These are phyloP conservation scores for Verticillium zaregamsianum DNA, from an alignment of 2,329 filamentous ascomycete genomes.

Conservation along the genomic window DNA sequence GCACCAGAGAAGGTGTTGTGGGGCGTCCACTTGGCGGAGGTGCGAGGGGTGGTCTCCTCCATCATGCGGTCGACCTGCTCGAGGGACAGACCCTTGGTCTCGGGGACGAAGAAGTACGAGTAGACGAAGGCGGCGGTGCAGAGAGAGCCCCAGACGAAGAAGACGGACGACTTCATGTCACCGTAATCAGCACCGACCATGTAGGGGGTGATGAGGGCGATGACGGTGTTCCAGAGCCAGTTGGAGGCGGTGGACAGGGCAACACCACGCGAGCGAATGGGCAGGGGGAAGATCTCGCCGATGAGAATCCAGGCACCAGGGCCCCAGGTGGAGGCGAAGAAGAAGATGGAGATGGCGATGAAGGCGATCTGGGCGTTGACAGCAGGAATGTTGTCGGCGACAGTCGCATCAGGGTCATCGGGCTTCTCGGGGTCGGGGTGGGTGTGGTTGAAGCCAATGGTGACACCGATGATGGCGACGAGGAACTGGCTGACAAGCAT, in stretches of 20 bases:
- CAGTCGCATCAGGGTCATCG: constrained; percentile 27
- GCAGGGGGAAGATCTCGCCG: constrained; percentile 86
- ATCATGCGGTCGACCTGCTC: constrained; percentile 86
- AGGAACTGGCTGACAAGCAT: constrained; percentile 88
- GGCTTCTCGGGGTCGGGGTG: constrained; percentile 41
- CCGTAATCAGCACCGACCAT: constrained; percentile 57
- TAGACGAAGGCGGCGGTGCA: constrained; percentile 59
- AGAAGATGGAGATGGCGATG: constrained; percentile 91
- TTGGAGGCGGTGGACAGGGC: constrained; percentile 83
- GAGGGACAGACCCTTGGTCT: constrained; percentile 72
- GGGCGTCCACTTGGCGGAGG: constrained; percentile 72
- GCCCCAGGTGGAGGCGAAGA: constrained; percentile 87
- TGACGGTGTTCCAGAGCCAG: constrained; percentile 84
- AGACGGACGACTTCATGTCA: constrained; percentile 65
- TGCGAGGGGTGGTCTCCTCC: constrained; percentile 77
- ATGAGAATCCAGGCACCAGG: constrained; percentile 78
- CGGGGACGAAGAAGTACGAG: constrained; percentile 69
- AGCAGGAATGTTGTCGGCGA: constrained; percentile 51
- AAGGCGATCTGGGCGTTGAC: constrained; percentile 75
- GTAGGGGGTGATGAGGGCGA: constrained; percentile 69
- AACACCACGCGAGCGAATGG: constrained; percentile 83
- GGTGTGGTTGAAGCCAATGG: constrained; percentile 49
- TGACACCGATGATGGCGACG: constrained; percentile 71
- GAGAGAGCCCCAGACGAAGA: constrained; percentile 71
- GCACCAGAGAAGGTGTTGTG: constrained; percentile 62